These are phyloP conservation scores for Leonotis leonurus DNA, from an alignment of 257 asterid genomes.

Conservation along the genomic window DNA sequence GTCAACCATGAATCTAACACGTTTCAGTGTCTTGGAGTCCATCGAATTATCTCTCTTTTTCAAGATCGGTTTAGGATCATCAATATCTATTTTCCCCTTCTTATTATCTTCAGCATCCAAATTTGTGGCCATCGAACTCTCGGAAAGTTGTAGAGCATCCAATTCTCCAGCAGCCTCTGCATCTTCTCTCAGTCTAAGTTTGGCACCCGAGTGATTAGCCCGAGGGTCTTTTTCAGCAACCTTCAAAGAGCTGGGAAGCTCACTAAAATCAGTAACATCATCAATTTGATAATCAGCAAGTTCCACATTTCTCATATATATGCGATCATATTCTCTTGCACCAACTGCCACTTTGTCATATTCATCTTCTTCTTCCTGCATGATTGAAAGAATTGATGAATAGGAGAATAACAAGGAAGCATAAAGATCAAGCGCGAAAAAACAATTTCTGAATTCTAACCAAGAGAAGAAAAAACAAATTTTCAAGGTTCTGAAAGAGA, in stretches of 20 bases:
- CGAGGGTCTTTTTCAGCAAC: constrained; percentile 56
- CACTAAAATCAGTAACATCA: constrained; percentile 25
- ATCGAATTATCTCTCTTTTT: constrained; percentile 36
- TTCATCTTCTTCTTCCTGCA: constrained; percentile 88
- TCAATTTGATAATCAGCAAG: constrained; percentile 37
- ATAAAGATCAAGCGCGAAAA: not conserved
- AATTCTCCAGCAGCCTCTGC: constrained; percentile 56
- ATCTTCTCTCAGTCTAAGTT: constrained; percentile 68
- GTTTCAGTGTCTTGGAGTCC: constrained; percentile 48
- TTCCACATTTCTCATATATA: constrained; percentile 42
- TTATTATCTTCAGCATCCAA: constrained; percentile 8
- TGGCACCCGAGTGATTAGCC: constrained; percentile 77
- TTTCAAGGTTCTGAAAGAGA: not conserved
- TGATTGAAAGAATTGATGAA: constrained; percentile 4
- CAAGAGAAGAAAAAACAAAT: not conserved
- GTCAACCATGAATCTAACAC: constrained; percentile 52
- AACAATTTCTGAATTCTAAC: not conserved
- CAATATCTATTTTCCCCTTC: constrained; percentile 13
- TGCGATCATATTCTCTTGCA: constrained; percentile 37
- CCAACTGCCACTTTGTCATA: constrained; percentile 78
- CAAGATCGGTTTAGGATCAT: constrained; percentile 53
- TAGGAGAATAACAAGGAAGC: not conserved
- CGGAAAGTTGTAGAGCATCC: constrained; percentile 34
- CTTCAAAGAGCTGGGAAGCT: constrained; percentile 44
- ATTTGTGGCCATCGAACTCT: constrained; percentile 14